Conservation (phyloP, 257 asterid genomes). For the Nicotiana sylvestris region DNA sequence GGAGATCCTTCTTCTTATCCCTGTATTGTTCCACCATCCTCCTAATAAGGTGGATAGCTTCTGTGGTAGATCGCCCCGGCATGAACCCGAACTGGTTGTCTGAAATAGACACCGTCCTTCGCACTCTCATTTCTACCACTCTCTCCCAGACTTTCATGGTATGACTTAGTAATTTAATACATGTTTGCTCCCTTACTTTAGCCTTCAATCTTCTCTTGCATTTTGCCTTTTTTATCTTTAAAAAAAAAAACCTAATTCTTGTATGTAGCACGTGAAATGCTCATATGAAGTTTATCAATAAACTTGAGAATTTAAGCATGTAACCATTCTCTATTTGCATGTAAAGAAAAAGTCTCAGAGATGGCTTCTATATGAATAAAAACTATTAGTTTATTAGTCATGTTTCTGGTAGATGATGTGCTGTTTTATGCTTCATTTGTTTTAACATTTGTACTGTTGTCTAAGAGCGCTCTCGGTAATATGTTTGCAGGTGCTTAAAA, state of each 20-base stretch:
- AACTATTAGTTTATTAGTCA: neutral
- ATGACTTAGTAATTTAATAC: neutral
- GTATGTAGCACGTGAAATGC: neutral
- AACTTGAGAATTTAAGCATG: neutral
- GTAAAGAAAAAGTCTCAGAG: neutral
- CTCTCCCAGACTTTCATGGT: no score
- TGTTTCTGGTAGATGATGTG: neutral
- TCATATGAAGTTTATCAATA: neutral
- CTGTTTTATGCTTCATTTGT: neutral
- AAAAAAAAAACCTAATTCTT: neutral
- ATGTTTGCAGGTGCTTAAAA: conserved; percentile 35
- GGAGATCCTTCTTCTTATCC: no score
- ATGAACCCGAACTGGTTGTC: no score
- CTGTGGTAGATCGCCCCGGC: no score
- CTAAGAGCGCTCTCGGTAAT: neutral
- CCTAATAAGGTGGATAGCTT: no score
- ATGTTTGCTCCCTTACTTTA: neutral
- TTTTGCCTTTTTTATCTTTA: neutral
- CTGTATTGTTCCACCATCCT: no score
- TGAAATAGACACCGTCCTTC: no score
- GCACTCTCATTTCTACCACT: no score
- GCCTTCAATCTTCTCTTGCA: neutral
- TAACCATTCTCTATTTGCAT: neutral
- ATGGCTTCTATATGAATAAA: neutral
- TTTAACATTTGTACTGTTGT: neutral